phyloP scores from a whole-genome alignment of 176 grass and related monocot genomes.

The Bolboschoenus planiculmis region DNA sequence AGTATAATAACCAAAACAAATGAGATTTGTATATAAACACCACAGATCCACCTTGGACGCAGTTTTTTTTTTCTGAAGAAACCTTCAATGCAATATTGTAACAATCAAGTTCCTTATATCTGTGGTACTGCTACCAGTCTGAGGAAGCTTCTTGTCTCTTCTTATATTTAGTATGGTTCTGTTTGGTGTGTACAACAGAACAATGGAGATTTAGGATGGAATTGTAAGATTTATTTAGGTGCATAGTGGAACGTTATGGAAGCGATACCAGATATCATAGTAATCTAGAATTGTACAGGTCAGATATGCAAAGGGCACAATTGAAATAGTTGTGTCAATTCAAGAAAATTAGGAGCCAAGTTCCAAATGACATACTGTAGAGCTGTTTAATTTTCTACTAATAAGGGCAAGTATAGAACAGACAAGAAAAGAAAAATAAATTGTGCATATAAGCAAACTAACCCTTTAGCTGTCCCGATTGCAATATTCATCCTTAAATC shows the following conservation, averaged over 20 bases:
- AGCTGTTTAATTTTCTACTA: background rate
- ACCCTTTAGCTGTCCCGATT: constrained; percentile 95
- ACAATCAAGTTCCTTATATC: background rate
- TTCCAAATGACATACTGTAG: background rate
- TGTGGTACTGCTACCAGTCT: background rate
- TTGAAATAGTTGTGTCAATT: background rate
- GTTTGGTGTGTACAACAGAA: background rate
- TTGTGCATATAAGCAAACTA: constrained; percentile 19
- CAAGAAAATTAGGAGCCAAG: background rate
- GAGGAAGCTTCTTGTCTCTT: background rate
- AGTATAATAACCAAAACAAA: no score
- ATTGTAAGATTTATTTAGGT: background rate
- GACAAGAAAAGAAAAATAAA: background rate
- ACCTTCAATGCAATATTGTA: background rate
- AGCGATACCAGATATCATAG: background rate
- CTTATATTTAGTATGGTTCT: background rate
- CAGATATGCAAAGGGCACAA: background rate
- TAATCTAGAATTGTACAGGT: background rate
- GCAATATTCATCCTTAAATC: constrained; percentile 79
- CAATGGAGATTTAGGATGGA: background rate
- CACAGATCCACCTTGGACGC: background rate
- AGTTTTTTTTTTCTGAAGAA: no score
- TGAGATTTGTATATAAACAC: background rate
- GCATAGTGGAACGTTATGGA: background rate
- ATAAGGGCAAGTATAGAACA: background rate